A percentile compares a stretch with the other conserved stretches of the same genome.
phyloP scores from a whole-genome alignment of 768 basidiomycete species.

The Mrakia blollopis region DNA sequence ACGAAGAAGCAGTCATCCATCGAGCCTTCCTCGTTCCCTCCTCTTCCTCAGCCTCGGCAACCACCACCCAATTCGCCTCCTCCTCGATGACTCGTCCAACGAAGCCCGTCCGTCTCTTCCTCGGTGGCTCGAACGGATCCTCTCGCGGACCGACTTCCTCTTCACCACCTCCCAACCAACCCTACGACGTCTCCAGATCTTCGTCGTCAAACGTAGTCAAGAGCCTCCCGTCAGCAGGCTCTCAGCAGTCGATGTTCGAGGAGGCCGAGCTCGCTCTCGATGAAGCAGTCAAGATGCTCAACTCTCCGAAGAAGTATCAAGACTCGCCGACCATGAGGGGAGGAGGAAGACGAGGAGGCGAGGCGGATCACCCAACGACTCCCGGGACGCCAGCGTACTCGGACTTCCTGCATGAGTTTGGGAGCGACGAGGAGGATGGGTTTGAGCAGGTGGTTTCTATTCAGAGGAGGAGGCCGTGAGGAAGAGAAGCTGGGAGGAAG shows the following conservation, averaged over 20 bases:
- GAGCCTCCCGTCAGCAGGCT: not conserved
- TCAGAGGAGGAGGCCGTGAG: not conserved
- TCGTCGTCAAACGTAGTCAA: no score
- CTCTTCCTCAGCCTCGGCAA: not conserved
- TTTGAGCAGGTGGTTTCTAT: not conserved
- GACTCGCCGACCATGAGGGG: not conserved
- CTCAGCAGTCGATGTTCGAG: slow-evolving; percentile 11
- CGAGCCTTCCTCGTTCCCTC: slow-evolving; percentile 8
- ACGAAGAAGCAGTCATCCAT: slow-evolving; percentile 16
- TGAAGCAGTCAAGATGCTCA: slow-evolving; percentile 5
- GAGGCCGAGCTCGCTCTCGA: not conserved
- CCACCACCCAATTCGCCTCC: not conserved
- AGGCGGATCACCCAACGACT: not conserved
- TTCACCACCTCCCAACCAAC: not conserved
- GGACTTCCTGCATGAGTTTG: slow-evolving; percentile 10
- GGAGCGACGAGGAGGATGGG: not conserved
- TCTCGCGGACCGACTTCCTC: not conserved
- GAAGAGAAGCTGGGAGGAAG: not conserved
- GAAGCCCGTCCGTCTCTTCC: slow-evolving; percentile 4
- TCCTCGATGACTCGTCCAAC: not conserved
- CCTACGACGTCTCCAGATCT: not conserved
- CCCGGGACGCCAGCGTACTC: slow-evolving; percentile 16
- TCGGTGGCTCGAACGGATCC: not conserved
- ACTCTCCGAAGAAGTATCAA: not conserved
- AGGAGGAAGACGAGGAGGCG: no score